phyloP scores from a whole-genome alignment of 2,329 filamentous ascomycete species.

The Paraphaeosphaeria sporulosa region DNA sequence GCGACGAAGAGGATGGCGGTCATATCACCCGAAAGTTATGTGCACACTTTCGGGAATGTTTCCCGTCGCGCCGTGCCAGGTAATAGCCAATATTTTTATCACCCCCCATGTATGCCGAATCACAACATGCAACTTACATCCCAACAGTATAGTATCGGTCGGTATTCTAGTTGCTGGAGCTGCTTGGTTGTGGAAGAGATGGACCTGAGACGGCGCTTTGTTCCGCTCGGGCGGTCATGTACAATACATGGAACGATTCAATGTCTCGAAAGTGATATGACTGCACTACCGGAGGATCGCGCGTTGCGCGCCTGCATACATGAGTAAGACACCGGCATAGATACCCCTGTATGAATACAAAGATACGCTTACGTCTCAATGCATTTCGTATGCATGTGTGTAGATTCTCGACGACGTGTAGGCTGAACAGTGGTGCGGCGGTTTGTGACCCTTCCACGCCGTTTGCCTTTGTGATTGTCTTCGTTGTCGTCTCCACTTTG shows the following conservation, averaged over 20 bases:
- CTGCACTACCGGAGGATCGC: constrained; percentile 1
- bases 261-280: neutral
- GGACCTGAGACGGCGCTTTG: neutral
- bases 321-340: constrained; percentile 9
- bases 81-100: constrained; percentile 8
- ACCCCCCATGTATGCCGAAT: neutral
- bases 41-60: neutral
- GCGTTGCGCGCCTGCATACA: neutral
- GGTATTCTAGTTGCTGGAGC: constrained; percentile 5
- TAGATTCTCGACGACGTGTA: constrained; percentile 4
- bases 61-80: neutral
- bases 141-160: constrained; percentile 3
- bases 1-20: neutral
- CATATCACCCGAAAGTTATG: neutral
- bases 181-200: constrained; percentile 5
- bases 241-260: neutral
- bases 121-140: constrained; percentile 6
- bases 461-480: neutral
- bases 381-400: constrained; percentile 6
- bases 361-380: constrained; percentile 4
- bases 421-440: neutral
- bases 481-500: neutral
- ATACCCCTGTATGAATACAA: constrained; percentile 9
- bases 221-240: neutral
- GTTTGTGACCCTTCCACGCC: neutral